A percentile compares a stretch with the other conserved stretches of the same genome.
phyloP scores from a whole-genome alignment of 805 yeast species.

The Clavispora santaluciae region DNA sequence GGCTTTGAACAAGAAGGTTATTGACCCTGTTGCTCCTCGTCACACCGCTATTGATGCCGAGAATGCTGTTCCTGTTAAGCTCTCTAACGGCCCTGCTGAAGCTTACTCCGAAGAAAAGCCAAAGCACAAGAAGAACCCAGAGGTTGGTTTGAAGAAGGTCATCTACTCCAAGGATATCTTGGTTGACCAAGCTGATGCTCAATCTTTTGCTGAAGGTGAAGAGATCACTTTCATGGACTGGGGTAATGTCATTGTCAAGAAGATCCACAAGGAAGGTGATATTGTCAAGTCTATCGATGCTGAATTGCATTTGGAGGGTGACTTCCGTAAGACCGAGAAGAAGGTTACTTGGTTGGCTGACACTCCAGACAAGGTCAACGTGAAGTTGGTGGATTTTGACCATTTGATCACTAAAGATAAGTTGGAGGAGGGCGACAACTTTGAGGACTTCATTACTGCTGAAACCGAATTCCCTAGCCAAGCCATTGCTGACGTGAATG shows the following conservation, averaged over 20 bases:
- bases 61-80: conserved; percentile 64
- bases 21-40: conserved; percentile 97
- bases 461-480: conserved; percentile 76
- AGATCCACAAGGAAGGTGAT: conserved; percentile 59
- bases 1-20: conserved; percentile 95
- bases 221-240: conserved; percentile 98
- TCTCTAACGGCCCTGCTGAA: conserved; percentile 64
- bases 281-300: conserved; percentile 64
- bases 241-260: conserved; percentile 87
- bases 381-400: conserved; percentile 86
- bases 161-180: conserved; percentile 58
- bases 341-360: conserved; percentile 93
- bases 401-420: conserved; percentile 93
- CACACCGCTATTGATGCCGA: conserved; percentile 70
- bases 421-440: conserved; percentile 89
- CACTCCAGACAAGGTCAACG: conserved; percentile 63
- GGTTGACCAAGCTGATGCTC: conserved; percentile 84
- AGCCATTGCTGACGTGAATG: conserved; percentile 78
- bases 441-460: conserved; percentile 87
- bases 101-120: conserved; percentile 70
- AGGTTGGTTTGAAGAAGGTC: conserved; percentile 78
- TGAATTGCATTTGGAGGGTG: conserved; percentile 86
- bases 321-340: conserved; percentile 93
- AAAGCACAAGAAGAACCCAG: conserved; percentile 93
- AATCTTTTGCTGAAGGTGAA: conserved; percentile 66